Evolutionary conservation across 306 rosid genomes (phyloP).

Genomic region (Hippophae rhamnoides): DNA sequence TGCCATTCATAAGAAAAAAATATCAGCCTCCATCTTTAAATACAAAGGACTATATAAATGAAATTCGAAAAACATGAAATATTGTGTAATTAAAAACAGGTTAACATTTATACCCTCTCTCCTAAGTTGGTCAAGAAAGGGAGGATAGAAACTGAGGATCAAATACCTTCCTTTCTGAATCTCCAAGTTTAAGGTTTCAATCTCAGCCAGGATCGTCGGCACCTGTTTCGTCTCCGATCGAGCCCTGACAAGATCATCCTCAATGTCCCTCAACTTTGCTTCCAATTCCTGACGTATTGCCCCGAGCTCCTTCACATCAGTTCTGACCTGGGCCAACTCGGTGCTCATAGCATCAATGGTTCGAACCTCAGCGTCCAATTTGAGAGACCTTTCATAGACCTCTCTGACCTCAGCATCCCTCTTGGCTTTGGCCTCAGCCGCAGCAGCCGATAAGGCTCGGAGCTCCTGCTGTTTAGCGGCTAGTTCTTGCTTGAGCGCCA

Average conservation of each 20-base stretch:
- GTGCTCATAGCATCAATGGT: slow-evolving; percentile 40
- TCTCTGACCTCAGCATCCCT: slow-evolving; percentile 63
- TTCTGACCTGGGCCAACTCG: slow-evolving; percentile 50
- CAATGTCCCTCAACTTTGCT: slow-evolving; percentile 35
- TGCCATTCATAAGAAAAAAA: no score
- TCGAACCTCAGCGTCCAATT: slow-evolving; percentile 64
- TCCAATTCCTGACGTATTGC: slow-evolving; percentile 37
- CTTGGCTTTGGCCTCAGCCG: slow-evolving; percentile 45
- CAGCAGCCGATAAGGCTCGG: slow-evolving; percentile 40
- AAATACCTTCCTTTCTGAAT: slow-evolving; percentile 74
- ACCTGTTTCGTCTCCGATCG: slow-evolving; percentile 36
- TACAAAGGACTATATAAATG: no score
- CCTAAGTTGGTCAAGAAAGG: background rate
- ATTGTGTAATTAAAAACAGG: no score
- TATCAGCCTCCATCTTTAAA: no score
- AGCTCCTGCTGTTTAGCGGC: slow-evolving; percentile 49
- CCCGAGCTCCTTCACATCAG: slow-evolving; percentile 36
- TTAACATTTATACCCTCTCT: background rate
- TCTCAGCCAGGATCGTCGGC: slow-evolving; percentile 39
- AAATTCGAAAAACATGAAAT: no score
- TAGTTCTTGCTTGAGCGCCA: slow-evolving; percentile 78
- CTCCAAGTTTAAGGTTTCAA: slow-evolving; percentile 46
- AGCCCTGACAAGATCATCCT: slow-evolving; percentile 30
- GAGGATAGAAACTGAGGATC: background rate
- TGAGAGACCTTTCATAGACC: slow-evolving; percentile 60